These are phyloP conservation scores for Candida gigantensis DNA, from an alignment of 1,139 yeast species.

Conservation along the genomic window DNA sequence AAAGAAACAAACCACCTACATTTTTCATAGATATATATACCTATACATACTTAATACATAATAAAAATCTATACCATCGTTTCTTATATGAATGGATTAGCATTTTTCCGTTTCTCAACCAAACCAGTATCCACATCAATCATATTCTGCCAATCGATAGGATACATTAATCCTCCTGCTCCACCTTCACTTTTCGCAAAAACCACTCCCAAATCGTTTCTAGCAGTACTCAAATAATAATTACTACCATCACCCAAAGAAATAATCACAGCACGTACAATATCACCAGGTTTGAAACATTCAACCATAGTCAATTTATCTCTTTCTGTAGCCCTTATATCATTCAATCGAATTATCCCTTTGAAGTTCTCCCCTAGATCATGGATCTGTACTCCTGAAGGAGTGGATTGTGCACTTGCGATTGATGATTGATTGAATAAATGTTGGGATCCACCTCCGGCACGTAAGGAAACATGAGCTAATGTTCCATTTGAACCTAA, in stretches of 20 bases:
- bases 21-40: background rate
- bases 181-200: constrained; percentile 75
- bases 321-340: constrained; percentile 86
- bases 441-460: constrained; percentile 58
- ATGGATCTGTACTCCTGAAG: constrained; percentile 43
- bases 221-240: constrained; percentile 86
- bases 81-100: constrained; percentile 66
- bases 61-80: constrained; percentile 1
- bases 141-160: constrained; percentile 97
- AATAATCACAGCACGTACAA: constrained; percentile 77
- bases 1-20: no score
- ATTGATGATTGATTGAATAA: constrained; percentile 43
- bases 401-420: constrained; percentile 43
- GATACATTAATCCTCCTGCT: constrained; percentile 80
- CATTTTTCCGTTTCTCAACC: constrained; percentile 83
- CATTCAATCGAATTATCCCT: constrained; percentile 86
- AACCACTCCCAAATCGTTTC: constrained; percentile 90
- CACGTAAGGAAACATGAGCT: constrained; percentile 41
- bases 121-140: constrained; percentile 72
- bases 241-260: constrained; percentile 93
- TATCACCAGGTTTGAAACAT: constrained; percentile 88
- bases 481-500: constrained; percentile 61
- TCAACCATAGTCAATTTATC: constrained; percentile 81
- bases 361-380: constrained; percentile 91
- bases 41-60: constrained; percentile 1